Evolutionary conservation across 192 early-diverging fungal genomes (phyloP), one percentile per base, ranked within the genome.

Genomic region (Phlyctochytrium planicorne): DNA sequence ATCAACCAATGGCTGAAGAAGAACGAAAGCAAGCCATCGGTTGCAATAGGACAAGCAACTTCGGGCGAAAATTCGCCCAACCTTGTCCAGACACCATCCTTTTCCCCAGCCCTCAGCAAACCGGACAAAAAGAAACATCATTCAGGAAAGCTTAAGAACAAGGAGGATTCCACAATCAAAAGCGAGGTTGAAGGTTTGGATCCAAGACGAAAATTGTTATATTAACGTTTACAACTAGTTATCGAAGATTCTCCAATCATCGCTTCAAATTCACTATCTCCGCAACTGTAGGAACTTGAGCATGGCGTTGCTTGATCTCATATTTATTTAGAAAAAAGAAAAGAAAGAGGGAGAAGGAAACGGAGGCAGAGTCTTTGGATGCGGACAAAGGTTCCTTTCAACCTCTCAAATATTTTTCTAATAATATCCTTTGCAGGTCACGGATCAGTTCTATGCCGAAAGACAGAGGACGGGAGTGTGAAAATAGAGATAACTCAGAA

Each of bases 391-490:
- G 16, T 47, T 6, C 10, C 6, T 14, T 14, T 20, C n/a, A n/a
- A n/a, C n/a, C n/a, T n/a, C n/a, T n/a, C n/a, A n/a, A 47, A 47
- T 47, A 14, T 47, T 20, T 47, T 47, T 47, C 10, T 14, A 47
- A 6, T 47, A 20, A 47, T 47, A 20, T 47, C 20, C 6, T 14
- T 47, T 20, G 40, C 6, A 47, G 6, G 20, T 47, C 40, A 47
- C 10, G 40, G 40, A 14, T 20, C 40, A 25, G 27, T 57, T 29
- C 27, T 57, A 27, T 10, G 16, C 6, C 10, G 70, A 23, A 72
- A 59, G 31, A 72, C 70, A 27, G 70, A 72, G 32, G 64, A 72
- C 56, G 70, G 64, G 17, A 25, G 3, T 12, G 70, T 72, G 40
- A 72, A 72, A 60, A 72, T 72, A 29, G 64, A 37, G 1, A 52